A percentile compares a stretch with the other conserved stretches of the same genome.
phyloP scores from a whole-genome alignment of 805 yeast genomes.

The Ogataea thermomethanolica region DNA sequence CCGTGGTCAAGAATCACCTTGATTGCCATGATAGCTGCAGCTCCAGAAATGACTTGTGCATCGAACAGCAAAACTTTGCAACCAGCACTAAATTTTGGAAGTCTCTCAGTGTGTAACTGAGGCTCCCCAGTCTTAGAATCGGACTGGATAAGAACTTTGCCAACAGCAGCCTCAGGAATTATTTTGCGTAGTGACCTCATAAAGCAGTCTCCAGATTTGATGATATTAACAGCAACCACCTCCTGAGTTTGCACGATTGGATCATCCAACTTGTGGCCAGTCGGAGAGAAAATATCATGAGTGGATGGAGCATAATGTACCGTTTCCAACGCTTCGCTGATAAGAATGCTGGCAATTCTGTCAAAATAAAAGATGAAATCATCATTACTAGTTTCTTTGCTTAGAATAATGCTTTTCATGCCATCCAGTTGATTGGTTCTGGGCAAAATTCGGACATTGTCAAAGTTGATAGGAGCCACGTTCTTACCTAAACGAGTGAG shows the following conservation, averaged over 20 bases:
- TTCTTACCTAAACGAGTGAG: conserved; percentile 54
- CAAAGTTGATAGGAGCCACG: conserved; percentile 30
- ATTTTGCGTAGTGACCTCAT: conserved; percentile 73
- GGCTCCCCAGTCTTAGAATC: conserved; percentile 93
- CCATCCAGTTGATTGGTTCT: conserved; percentile 65
- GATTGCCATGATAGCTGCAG: conserved; percentile 91
- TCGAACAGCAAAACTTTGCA: conserved; percentile 68
- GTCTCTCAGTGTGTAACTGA: conserved; percentile 73
- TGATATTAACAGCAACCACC: conserved; percentile 70
- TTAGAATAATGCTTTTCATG: conserved; percentile 66
- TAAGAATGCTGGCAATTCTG: conserved; percentile 67
- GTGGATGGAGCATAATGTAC: conserved; percentile 36
- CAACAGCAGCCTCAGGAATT: conserved; percentile 73
- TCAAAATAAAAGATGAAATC: conserved; percentile 88
- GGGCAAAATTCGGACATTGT: conserved; percentile 39
- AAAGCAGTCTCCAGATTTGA: conserved; percentile 92
- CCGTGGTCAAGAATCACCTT: conserved; percentile 84
- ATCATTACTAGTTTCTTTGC: conserved; percentile 52
- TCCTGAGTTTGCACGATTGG: conserved; percentile 39
- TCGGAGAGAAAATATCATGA: conserved; percentile 39
- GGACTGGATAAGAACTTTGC: conserved; percentile 83
- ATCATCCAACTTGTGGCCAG: conserved; percentile 28
- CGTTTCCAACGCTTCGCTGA: conserved; percentile 65
- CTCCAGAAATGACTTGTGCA: conserved; percentile 87
- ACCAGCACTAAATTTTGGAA: conserved; percentile 45